Evolutionary conservation across 2,329 filamentous ascomycete genomes (phyloP), one percentile per base, ranked within the genome.

Genomic region (Graphiopsis chlorocephala): DNA sequence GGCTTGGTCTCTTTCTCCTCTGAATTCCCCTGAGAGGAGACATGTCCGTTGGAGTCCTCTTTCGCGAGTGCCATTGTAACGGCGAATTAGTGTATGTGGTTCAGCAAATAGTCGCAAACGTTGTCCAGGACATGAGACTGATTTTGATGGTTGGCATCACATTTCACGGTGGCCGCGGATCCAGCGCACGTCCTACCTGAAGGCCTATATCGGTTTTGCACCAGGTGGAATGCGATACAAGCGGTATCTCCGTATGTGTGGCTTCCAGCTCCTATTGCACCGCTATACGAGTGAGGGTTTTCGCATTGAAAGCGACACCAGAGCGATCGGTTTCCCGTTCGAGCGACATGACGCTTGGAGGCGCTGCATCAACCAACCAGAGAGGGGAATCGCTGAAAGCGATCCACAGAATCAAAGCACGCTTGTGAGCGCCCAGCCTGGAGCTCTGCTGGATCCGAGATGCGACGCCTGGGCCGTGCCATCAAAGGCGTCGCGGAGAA

Each of bases 91-190:
- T 33, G 8, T n/a, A 25, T 56, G 31, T 53, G 26, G 17, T 53
- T n/a, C 12, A 29, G 26, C 29, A 20, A 29, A 53, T 12, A 8
- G 15, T 38, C 23, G 4, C 53, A 38, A 23, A 31, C 31, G 3
- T 23, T 17, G 53, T 31, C 31, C 11, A 35, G 17, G 20, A 14
- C n/a, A 35, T 20, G 1, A 38, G 29, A 26, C 29, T 23, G n/a
- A 15, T 35, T 23, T 35, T 56, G 29, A 35, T 56, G 31, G 29
- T 10, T 31, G 29, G 20, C 14, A 25, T 56, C 4, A 23, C 8
- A 45, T 55, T 28, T 58, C 23, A 58, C 31, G 55, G 15, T 17
- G 55, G 55, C 55, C 55, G 55, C 35, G 55, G 55, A 15, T 45
- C n/a, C 26, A 38, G 52, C 17, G 53, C 53, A 56, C 53, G 53